Conservation (phyloP, 176 grass and related monocot genomes). For the Musa acuminata region DNA sequence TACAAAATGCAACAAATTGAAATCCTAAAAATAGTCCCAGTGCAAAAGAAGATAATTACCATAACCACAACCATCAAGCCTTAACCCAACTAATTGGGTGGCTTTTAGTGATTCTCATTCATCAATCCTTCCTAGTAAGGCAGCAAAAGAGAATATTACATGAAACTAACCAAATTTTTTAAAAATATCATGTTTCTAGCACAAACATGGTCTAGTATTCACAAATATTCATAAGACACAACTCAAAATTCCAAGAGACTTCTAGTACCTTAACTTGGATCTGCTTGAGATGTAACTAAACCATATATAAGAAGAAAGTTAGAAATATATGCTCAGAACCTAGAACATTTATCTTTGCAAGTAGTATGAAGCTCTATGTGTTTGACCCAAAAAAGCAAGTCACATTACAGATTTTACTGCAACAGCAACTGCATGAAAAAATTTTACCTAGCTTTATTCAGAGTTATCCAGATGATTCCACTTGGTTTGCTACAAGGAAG, state of each 20-base stretch:
- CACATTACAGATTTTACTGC: too few relatives aligned
- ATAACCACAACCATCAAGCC: constrained; percentile 10
- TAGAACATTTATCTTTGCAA: neutral
- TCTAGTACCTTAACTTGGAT: neutral
- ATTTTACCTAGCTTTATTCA: too few relatives aligned
- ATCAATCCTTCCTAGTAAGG: neutral
- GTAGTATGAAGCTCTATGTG: neutral
- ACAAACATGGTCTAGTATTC: neutral
- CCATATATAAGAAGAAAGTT: neutral
- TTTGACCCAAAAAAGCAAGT: neutral
- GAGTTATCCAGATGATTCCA: too few relatives aligned
- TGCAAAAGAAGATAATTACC: constrained; percentile 2
- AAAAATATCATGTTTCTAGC: neutral
- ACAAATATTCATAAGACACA: neutral
- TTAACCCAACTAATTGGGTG: neutral
- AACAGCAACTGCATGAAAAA: too few relatives aligned
- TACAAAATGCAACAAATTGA: neutral
- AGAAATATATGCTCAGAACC: neutral
- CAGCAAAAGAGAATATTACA: neutral
- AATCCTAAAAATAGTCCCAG: neutral
- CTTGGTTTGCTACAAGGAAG: too few relatives aligned
- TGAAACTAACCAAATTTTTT: neutral
- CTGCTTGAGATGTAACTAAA: neutral
- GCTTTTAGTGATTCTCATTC: neutral
- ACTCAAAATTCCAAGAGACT: neutral